Percentiles rank a stretch among this genome's conserved stretches.
Evolutionary conservation across 768 basidiomycete genomes (phyloP).

Genomic region (Hemileccinum impolitum): DNA sequence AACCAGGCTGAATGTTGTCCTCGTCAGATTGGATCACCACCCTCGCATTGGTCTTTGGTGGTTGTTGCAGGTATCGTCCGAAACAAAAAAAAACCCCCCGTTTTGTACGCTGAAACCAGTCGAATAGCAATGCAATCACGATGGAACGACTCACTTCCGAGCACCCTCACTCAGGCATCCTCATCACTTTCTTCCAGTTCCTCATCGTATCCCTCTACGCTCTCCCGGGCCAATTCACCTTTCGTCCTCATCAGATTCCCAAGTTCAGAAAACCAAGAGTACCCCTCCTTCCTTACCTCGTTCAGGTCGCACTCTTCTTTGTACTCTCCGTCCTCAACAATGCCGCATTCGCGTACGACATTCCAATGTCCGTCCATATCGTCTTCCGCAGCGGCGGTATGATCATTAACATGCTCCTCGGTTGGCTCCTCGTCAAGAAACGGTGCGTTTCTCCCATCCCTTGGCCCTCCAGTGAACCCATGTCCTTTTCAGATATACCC

Average conservation of each 20-base stretch:
- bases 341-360: slow-evolving; percentile 79
- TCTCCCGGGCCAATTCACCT: slow-evolving; percentile 57
- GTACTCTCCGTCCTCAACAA: slow-evolving; percentile 82
- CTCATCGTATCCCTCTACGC: slow-evolving; percentile 71
- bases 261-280: slow-evolving; percentile 61
- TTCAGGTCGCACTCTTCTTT: slow-evolving; percentile 83
- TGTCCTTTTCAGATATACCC: slow-evolving; percentile 50
- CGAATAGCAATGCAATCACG: slow-evolving; percentile 70
- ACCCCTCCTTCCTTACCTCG: slow-evolving; percentile 67
- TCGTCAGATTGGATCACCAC: slow-evolving; percentile 55
- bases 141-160: slow-evolving; percentile 68
- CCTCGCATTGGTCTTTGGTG: slow-evolving; percentile 78
- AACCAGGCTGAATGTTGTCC: slow-evolving; percentile 10
- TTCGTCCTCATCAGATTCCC: slow-evolving; percentile 31
- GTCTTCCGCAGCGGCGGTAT: slow-evolving; percentile 90
- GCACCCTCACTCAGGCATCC: slow-evolving; percentile 68
- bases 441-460: slow-evolving; percentile 39
- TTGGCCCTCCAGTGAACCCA: slow-evolving; percentile 2
- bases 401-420: slow-evolving; percentile 78
- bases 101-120: background rate
- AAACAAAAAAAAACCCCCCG: too few relatives aligned
- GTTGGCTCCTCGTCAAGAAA: slow-evolving; percentile 63
- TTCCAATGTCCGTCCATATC: slow-evolving; percentile 93
- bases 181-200: slow-evolving; percentile 89
- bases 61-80: slow-evolving; percentile 70